phyloP scores from a whole-genome alignment of 345 rosid species.

The Corchorus olitorius region DNA sequence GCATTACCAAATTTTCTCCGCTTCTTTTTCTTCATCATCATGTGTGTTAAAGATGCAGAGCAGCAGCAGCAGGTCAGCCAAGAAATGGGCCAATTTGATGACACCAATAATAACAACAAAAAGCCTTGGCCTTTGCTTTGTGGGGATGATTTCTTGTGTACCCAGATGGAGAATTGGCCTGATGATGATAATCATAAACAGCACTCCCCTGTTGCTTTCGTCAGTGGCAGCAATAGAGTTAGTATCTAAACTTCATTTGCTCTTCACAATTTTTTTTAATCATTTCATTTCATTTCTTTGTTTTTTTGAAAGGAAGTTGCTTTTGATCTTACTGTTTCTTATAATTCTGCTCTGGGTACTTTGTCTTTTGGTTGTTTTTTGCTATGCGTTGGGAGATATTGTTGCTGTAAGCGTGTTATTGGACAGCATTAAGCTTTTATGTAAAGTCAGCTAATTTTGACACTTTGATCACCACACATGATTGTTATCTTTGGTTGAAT shows the following conservation, averaged over 20 bases:
- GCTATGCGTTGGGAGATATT: slow-evolving; percentile 1
- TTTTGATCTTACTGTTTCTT: slow-evolving; percentile 8
- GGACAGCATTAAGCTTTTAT: background rate
- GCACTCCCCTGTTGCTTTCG: slow-evolving; percentile 27
- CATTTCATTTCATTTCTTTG: background rate
- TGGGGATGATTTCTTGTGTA: slow-evolving; percentile 31
- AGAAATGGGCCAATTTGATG: slow-evolving; percentile 30
- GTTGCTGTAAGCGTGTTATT: background rate
- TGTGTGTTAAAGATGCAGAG: slow-evolving; percentile 57
- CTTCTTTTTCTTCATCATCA: slow-evolving; percentile 20
- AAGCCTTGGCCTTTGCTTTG: slow-evolving; percentile 45
- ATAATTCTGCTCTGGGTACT: background rate
- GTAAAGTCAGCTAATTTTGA: background rate
- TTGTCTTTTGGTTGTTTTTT: background rate
- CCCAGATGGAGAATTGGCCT: slow-evolving; percentile 43
- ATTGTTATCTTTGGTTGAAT: background rate
- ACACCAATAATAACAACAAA: slow-evolving; percentile 24
- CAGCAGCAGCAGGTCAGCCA: slow-evolving; percentile 25
- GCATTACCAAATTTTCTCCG: background rate
- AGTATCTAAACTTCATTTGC: slow-evolving; percentile 37
- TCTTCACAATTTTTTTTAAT: slow-evolving; percentile 30
- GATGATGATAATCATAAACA: background rate
- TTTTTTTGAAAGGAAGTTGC: background rate
- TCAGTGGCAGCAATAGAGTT: slow-evolving; percentile 34
- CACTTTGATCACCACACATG: background rate